Conservation (phyloP, 2,329 filamentous ascomycete species). For the Alternaria sp. region DNA sequence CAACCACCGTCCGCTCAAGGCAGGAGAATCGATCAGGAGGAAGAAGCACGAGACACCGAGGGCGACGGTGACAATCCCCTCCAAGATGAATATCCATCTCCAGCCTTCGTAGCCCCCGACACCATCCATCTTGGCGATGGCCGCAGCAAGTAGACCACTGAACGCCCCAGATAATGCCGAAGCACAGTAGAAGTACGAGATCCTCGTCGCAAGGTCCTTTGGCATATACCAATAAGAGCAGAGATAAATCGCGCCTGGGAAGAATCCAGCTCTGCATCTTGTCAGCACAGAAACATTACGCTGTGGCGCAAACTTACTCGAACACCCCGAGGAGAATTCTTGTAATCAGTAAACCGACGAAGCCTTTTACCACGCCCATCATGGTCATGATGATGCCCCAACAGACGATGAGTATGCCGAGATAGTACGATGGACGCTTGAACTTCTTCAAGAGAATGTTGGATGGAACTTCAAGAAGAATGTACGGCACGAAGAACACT, state of each 20-base stretch:
- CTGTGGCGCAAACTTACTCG: conserved; percentile 11
- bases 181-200: conserved; percentile 48
- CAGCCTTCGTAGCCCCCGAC: conserved; percentile 50
- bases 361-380: conserved; percentile 32
- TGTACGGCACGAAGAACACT: conserved; percentile 62
- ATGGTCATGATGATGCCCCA: conserved; percentile 38
- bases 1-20: conserved; percentile 24
- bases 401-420: conserved; percentile 36
- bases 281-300: not conserved
- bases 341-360: conserved; percentile 22
- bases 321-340: conserved; percentile 33
- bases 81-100: conserved; percentile 54
- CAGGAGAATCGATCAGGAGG: conserved; percentile 33
- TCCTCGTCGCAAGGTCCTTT: conserved; percentile 42
- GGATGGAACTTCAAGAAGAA: conserved; percentile 47
- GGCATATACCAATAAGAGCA: conserved; percentile 46
- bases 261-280: conserved; percentile 30
- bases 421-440: conserved; percentile 33
- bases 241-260: conserved; percentile 46
- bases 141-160: conserved; percentile 51
- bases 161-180: conserved; percentile 50
- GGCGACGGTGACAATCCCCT: conserved; percentile 45
- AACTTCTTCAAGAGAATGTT: conserved; percentile 51
- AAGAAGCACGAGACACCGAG: conserved; percentile 36
- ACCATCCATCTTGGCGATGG: conserved; percentile 48